Evolutionary conservation across 108 stramenopile genomes (phyloP).

Genomic region (Pinguiococcus pyrenoidosus): DNA sequence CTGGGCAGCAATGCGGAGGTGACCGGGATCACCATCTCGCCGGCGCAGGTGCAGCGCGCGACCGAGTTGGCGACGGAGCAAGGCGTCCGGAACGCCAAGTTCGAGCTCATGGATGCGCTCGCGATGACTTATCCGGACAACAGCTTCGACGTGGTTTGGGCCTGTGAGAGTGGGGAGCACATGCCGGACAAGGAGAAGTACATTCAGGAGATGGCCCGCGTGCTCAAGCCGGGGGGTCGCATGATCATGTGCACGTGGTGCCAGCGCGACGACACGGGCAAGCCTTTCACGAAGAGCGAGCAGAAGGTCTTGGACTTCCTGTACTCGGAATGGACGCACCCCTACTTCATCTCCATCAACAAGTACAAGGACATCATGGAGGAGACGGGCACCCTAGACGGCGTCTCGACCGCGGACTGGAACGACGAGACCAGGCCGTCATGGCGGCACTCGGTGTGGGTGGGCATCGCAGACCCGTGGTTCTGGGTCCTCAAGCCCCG

Average conservation of each 20-base stretch:
- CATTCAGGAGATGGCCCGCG: conserved; percentile 89
- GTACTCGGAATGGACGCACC: conserved; percentile 93
- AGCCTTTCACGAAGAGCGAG: conserved; percentile 67
- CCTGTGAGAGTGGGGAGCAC: conserved; percentile 91
- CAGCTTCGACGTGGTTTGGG: conserved; percentile 90
- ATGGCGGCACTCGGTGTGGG: conserved; percentile 88
- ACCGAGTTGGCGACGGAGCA: conserved; percentile 73
- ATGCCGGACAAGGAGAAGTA: conserved; percentile 93
- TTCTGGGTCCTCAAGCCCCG: conserved; percentile 75
- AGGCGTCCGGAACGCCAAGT: conserved; percentile 59
- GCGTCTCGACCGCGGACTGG: conserved; percentile 74
- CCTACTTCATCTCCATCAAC: conserved; percentile 88
- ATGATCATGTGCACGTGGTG: conserved; percentile 94
- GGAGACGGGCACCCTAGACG: conserved; percentile 65
- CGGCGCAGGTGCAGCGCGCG: conserved; percentile 66
- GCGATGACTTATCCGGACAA: conserved; percentile 84
- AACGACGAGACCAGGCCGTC: conserved; percentile 64
- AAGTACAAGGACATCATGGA: conserved; percentile 68
- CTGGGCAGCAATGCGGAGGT: conserved; percentile 58
- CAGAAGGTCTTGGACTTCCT: conserved; percentile 76
- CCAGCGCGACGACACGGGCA: conserved; percentile 67
- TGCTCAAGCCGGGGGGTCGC: conserved; percentile 81
- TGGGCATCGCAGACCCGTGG: conserved; percentile 75
- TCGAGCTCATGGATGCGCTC: conserved; percentile 81
- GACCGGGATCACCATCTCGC: conserved; percentile 80